Evolutionary conservation across 257 asterid genomes (phyloP), one percentile per base, ranked within the genome.

Genomic region (Catharanthus roseus): DNA sequence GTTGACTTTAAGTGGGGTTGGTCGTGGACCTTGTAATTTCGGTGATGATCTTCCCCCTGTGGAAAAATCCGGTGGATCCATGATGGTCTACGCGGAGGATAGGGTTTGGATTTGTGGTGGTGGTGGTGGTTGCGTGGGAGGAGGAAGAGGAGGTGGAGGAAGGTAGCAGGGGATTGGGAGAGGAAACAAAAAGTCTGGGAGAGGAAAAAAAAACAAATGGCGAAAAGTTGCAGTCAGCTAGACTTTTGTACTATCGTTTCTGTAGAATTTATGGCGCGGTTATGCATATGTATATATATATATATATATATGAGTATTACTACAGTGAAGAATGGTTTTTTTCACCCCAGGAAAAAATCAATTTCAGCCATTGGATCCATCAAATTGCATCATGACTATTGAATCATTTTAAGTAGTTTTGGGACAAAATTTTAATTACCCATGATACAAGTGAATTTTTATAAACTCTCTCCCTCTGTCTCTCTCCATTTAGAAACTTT

Each of bases 11-110:
- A 93, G 96, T 7, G 96, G 86, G 2, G 96, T 3, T 54, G 99
- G 99, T 15, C 99, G 96, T 26, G 99, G 97, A 67, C 99, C 99
- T 72, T 79, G 96, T n/a, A 93, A 78, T 64, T 88, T 92, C 13
- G 97, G 96, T 3, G 98, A 90, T 38, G 96, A 84, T 41, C 87
- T 73, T 78, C 79, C 80, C 73, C 79, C 85, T 82, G 85, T 63
- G 77, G 67, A 79, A 68, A 79, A 79, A 15, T 80, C 93, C 84
- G 79, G 84, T 33, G 77, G 87, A 74, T 86, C 87, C 90, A 87
- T 86, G 44, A 67, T 62, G 71, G 69, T 57, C 68, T 72, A 33
- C 69, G 75, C 7, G 67, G 67, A 34, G 28, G 38, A 23, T 62
- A 19, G 24, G 28, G 33, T 8, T 19, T 56, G 86, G 68, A 24